Conservation (phyloP, 1,284 basidiomycete genomes). For the Ganoderma lucidum region DNA sequence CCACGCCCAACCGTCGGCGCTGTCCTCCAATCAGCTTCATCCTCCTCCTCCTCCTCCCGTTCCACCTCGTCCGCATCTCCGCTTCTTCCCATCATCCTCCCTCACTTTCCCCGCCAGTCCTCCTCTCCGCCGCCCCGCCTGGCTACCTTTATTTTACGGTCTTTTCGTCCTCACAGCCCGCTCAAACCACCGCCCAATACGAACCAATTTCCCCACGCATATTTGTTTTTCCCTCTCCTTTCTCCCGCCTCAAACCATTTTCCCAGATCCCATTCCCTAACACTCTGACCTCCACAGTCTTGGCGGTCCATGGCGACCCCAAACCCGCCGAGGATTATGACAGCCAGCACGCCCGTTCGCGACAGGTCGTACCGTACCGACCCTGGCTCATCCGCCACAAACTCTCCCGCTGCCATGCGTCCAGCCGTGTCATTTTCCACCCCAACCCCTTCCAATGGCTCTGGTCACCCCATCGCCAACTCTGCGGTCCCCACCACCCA, state of each 20-base stretch:
- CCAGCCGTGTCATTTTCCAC: slow-evolving; percentile 35
- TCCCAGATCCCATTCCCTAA: slow-evolving; percentile 1
- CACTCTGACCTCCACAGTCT: slow-evolving; percentile 5
- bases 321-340: slow-evolving; percentile 30
- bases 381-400: slow-evolving; percentile 31
- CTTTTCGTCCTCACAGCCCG: not conserved
- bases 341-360: slow-evolving; percentile 33
- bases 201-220: not conserved
- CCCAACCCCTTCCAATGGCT: slow-evolving; percentile 36
- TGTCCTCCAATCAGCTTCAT: slow-evolving; percentile 21
- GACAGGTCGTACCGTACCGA: slow-evolving; percentile 32
- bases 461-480: slow-evolving; percentile 38
- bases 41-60: slow-evolving; percentile 13
- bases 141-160: slow-evolving; percentile 23
- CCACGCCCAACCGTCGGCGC: slow-evolving; percentile 19
- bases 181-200: not conserved
- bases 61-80: slow-evolving; percentile 9
- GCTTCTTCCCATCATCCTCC: slow-evolving; percentile 24
- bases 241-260: slow-evolving; percentile 5
- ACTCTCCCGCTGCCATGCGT: slow-evolving; percentile 34
- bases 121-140: slow-evolving; percentile 5
- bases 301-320: slow-evolving; percentile 28
- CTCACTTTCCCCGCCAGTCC: slow-evolving; percentile 12
- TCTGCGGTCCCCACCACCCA: slow-evolving; percentile 40
- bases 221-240: slow-evolving; percentile 10